Base-by-base conservation (phyloP, 2,329 filamentous ascomycete species). In the Xylariaceae sp. region DNA sequence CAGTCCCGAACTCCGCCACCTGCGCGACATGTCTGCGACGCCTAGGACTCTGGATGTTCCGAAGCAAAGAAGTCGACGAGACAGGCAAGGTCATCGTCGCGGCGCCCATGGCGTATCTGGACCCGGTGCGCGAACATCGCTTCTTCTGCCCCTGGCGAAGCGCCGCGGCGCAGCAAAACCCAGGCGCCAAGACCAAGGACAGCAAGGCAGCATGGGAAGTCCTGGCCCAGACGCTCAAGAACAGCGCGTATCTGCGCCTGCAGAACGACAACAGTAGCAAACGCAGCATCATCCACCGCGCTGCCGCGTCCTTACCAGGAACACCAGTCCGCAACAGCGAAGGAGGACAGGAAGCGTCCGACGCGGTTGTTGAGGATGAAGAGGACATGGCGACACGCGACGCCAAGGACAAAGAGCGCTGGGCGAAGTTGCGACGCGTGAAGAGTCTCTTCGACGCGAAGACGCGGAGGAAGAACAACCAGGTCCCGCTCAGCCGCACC, bases 1-100 rank as follows among this genome's bases (percentile, higher is more conserved):
- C 84, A 1, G 83, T 88, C 18, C 85, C 87, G 47, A 88, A 90
- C 61, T 83, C 93, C 13, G 87, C 89, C 4, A 86, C 86, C 3
- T 99, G 94, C 73, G 82, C 88, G 60, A 89, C 90, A 17, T 99
- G 94, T 72, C 89, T 96, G 69, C 86, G 94, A 60, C 86, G 92
- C 1, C 79, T 97, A 0, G 94, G 94, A 0, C 80, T 99, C 1
- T 99, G 94, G 94, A 88, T 99, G 78, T 97, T 96, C 73, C 88
- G 86, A 69, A 87, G 86, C 72, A 92, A 87, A 73, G 83, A 84
- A 67, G 82, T 88, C 35, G 81, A 84, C 59, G 76, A 77, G 1
- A 74, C 76, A 13, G 74, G 80, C 42, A 69, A 76, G 42, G 75
- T 86, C 8, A 73, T 87, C 9, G 78, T 82, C 3, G 80, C 82